These are phyloP conservation scores for Venturia aucupariae DNA, from an alignment of 2,329 filamentous ascomycete genomes.

Conservation along the genomic window DNA sequence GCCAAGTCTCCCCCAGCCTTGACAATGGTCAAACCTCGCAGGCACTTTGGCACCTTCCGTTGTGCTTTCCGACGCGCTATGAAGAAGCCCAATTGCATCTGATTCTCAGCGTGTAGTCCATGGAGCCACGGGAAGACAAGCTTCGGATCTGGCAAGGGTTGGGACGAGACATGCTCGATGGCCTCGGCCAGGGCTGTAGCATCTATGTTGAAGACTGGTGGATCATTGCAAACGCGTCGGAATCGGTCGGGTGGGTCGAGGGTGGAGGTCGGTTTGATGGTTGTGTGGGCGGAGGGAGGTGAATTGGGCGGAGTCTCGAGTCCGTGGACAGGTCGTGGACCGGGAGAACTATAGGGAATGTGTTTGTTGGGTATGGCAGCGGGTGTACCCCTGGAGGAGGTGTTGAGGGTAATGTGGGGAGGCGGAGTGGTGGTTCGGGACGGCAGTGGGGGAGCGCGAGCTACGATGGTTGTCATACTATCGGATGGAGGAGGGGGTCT, in stretches of 20 bases:
- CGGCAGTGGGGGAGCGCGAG: conserved; percentile 8
- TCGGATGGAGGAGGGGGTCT: not conserved
- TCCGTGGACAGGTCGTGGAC: conserved; percentile 48
- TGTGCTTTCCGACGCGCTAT: conserved; percentile 63
- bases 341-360: conserved; percentile 78
- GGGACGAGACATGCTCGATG: conserved; percentile 64
- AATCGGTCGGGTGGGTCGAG: conserved; percentile 65
- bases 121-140: conserved; percentile 94
- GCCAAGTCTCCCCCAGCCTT: conserved; percentile 78
- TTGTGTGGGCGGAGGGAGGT: conserved; percentile 18
- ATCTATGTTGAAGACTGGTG: conserved; percentile 62
- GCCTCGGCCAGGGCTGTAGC: conserved; percentile 60
- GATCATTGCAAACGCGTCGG: conserved; percentile 45
- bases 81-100: conserved; percentile 85
- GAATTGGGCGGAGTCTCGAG: conserved; percentile 33
- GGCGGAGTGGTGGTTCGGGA: conserved; percentile 10
- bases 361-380: conserved; percentile 76
- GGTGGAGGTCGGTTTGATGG: conserved; percentile 36
- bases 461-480: conserved; percentile 14
- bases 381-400: conserved; percentile 45
- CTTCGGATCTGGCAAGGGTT: conserved; percentile 76
- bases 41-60: conserved; percentile 62
- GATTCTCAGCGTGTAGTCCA: conserved; percentile 80
- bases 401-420: conserved; percentile 46
- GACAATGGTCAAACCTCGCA: conserved; percentile 74